Percentiles rank a stretch among this genome's conserved stretches.
These are phyloP conservation scores for Stropharia rugosoannulata DNA, from an alignment of 768 basidiomycete genomes.

Conservation along the genomic window DNA sequence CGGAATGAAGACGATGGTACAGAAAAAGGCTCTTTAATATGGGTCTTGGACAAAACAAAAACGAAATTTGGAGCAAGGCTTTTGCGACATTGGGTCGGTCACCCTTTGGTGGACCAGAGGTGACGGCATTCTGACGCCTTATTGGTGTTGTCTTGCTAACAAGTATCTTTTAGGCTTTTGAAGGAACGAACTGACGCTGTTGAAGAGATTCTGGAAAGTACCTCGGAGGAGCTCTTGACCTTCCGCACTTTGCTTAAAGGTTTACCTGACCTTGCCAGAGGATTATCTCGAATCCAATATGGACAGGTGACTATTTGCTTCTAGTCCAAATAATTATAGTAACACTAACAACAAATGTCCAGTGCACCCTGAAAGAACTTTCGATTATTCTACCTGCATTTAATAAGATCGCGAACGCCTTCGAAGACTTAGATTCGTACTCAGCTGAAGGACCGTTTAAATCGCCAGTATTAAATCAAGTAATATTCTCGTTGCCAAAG, in stretches of 20 bases:
- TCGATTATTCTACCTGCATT: constrained; percentile 75
- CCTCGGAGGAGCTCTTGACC: constrained; percentile 59
- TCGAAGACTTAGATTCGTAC: constrained; percentile 39
- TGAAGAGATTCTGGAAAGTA: constrained; percentile 70
- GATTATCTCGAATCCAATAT: constrained; percentile 87
- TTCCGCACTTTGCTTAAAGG: constrained; percentile 70
- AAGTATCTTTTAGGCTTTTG: constrained; percentile 48
- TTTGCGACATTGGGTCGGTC: constrained; percentile 83
- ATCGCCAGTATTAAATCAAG: constrained; percentile 66
- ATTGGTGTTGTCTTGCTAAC: background rate
- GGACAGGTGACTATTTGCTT: constrained; percentile 66
- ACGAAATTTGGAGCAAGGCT: constrained; percentile 88
- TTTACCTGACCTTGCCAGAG: constrained; percentile 86
- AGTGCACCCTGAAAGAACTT: constrained; percentile 87
- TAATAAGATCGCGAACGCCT: constrained; percentile 63
- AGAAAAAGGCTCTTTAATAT: constrained; percentile 74
- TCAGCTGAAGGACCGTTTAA: constrained; percentile 52
- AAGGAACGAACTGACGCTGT: constrained; percentile 81
- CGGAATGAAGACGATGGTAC: constrained; percentile 83
- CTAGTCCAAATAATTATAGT: background rate
- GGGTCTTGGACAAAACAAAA: constrained; percentile 82
- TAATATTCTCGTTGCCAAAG: constrained; percentile 67
- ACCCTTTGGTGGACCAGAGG: constrained; percentile 76
- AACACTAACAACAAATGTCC: background rate
- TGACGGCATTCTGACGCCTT: constrained; percentile 22